Base-by-base conservation (phyloP, 2,329 filamentous ascomycete genomes). In the Colletotrichum chlorophyti region DNA sequence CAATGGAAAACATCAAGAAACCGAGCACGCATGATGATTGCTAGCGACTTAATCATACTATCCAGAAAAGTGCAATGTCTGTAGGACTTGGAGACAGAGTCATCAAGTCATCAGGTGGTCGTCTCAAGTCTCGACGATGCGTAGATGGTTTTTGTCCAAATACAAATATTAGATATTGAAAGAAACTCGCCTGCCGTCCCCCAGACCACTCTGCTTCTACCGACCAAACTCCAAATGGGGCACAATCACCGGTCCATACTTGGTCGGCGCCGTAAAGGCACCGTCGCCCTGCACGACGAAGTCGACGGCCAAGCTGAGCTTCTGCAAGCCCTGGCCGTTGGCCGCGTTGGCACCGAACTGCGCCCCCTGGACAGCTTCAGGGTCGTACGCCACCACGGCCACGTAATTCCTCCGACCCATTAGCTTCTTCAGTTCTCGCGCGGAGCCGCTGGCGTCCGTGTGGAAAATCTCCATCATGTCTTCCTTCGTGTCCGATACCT, bases 381-480 rank as follows among this genome's bases (percentile, higher is more conserved):
- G 92, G 71, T 99, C 95, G 71, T 94, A 98, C 1, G 91, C 91
- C n/a, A 98, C 89, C 64, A 96, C 89, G 1, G 94, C 92, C 11
- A 94, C 88, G 69, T 98, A 99, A 70, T 97, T 98, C 58, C 95
- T 83, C 37, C 94, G 82, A 1, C 90, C 92, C 93, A 99, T 99
- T 48, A 99, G 83, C 69, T 94, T 91, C 77, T 93, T 93, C 69
- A 93, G 82, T 73, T 97, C 94, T 42, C 93, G 83, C 1, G 87
- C 81, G 31, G 86, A 80, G n/a, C 95, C 94, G 51, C 89, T 91
- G 14, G 95, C 92, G 67, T 99, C 95, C 7, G 89, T 91, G 68
- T 95, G 92, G 83, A 99, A 99, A 65, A 99, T 96, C 79, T 99
- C 95, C 91, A 99, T 96, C 95, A 99, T 99, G 76, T 99, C 95